Percentiles rank a stretch among this genome's conserved stretches.
phyloP scores from a whole-genome alignment of 1,284 basidiomycete genomes.

The Ganoderma boninense region DNA sequence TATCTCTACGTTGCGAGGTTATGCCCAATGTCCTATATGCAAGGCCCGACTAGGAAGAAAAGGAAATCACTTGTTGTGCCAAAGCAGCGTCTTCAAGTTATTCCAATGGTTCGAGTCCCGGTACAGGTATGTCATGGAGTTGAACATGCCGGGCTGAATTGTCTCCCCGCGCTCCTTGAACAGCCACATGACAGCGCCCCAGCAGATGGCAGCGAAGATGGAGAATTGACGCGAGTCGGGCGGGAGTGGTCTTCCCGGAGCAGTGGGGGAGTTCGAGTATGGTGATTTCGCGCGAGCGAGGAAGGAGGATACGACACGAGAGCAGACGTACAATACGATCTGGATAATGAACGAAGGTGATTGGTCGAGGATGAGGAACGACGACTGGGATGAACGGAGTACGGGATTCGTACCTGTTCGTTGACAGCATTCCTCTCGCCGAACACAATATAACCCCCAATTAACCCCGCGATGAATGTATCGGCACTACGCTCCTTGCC shows the following conservation, averaged over 20 bases:
- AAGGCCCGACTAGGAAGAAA: neutral
- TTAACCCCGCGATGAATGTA: slow-evolving; percentile 92
- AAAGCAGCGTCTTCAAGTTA: slow-evolving; percentile 73
- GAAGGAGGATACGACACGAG: slow-evolving; percentile 88
- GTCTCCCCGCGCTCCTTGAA: slow-evolving; percentile 88
- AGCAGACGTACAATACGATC: slow-evolving; percentile 97
- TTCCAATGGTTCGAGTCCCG: slow-evolving; percentile 82
- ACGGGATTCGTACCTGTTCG: slow-evolving; percentile 79
- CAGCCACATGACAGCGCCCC: slow-evolving; percentile 98
- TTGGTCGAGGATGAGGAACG: neutral
- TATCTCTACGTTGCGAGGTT: neutral
- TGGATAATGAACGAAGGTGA: slow-evolving; percentile 40
- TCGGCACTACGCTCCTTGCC: slow-evolving; percentile 86
- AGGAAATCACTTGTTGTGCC: slow-evolving; percentile 72
- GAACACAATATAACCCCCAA: slow-evolving; percentile 95
- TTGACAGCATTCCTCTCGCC: slow-evolving; percentile 97
- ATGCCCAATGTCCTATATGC: neutral
- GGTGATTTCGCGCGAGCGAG: slow-evolving; percentile 74
- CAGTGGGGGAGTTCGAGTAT: slow-evolving; percentile 50
- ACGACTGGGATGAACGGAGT: neutral
- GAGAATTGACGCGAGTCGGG: slow-evolving; percentile 87
- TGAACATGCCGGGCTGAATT: slow-evolving; percentile 94
- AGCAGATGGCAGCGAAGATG: slow-evolving; percentile 88
- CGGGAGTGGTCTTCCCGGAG: slow-evolving; percentile 73
- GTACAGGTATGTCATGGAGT: slow-evolving; percentile 84